A percentile compares a stretch with the other conserved stretches of the same genome.
Evolutionary conservation across 768 basidiomycete species (phyloP).

Genomic region (Panellus pusillus): DNA sequence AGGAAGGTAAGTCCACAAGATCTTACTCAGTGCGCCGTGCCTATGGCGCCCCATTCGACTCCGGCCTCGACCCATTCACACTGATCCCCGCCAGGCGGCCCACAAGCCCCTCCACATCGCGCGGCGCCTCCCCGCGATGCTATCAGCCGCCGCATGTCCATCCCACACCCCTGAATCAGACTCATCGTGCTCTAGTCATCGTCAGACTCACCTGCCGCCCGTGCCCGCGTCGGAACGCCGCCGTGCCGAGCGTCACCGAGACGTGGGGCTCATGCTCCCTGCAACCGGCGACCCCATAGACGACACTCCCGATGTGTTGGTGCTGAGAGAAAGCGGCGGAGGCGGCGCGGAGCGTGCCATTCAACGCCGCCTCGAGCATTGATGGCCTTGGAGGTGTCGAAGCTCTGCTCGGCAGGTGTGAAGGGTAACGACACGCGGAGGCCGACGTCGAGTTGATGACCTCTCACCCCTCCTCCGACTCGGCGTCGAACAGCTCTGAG

Average conservation of each 20-base stretch:
- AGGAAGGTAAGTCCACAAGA: too few relatives aligned
- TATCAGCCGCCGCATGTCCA: slow-evolving; percentile 43
- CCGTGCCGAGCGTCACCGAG: slow-evolving; percentile 7
- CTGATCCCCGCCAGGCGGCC: slow-evolving; percentile 16
- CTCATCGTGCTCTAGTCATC: slow-evolving; percentile 94
- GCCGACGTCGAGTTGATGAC: slow-evolving; percentile 61
- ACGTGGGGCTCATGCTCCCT: slow-evolving; percentile 6
- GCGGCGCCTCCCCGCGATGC: neutral
- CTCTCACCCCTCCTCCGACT: slow-evolving; percentile 68
- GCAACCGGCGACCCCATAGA: neutral
- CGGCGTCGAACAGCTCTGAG: slow-evolving; percentile 87
- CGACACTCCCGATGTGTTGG: neutral
- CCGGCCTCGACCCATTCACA: slow-evolving; percentile 9
- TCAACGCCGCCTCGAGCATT: slow-evolving; percentile 31
- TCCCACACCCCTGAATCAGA: slow-evolving; percentile 93
- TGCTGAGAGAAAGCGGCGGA: slow-evolving; percentile 1
- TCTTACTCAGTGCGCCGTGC: too few relatives aligned
- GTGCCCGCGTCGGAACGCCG: slow-evolving; percentile 70
- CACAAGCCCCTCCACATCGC: slow-evolving; percentile 12
- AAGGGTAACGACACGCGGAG: slow-evolving; percentile 34
- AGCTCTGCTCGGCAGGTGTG: slow-evolving; percentile 41
- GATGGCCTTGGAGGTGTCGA: slow-evolving; percentile 42
- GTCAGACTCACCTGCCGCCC: slow-evolving; percentile 82
- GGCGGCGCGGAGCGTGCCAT: neutral
- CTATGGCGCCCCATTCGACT: too few relatives aligned